Conservation (phyloP, 2,329 filamentous ascomycete genomes). For the Ophidiomyces ophidiicola region DNA sequence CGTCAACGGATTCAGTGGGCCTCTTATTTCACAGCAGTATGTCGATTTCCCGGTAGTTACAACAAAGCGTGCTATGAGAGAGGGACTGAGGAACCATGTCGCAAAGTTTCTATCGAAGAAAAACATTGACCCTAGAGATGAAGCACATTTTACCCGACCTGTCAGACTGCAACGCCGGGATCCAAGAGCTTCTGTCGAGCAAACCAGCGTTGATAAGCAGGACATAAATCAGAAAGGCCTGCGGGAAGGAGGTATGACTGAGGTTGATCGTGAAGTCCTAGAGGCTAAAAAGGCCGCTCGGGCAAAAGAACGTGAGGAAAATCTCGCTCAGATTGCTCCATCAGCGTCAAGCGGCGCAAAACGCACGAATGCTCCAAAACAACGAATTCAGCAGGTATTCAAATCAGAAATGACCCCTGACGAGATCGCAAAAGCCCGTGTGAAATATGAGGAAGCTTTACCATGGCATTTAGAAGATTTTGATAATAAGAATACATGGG, state of each 20-base stretch:
- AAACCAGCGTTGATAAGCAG: slow-evolving; percentile 33
- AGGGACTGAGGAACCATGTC: slow-evolving; percentile 73
- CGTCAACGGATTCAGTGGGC: slow-evolving; percentile 33
- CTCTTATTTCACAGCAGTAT: slow-evolving; percentile 30
- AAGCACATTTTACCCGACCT: slow-evolving; percentile 73
- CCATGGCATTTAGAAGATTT: slow-evolving; percentile 97
- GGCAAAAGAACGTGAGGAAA: slow-evolving; percentile 72
- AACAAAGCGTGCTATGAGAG: slow-evolving; percentile 66
- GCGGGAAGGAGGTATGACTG: slow-evolving; percentile 44
- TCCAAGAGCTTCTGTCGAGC: slow-evolving; percentile 47
- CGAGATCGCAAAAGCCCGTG: slow-evolving; percentile 52
- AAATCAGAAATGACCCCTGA: slow-evolving; percentile 64
- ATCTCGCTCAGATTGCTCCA: slow-evolving; percentile 86
- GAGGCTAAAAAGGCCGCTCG: slow-evolving; percentile 58
- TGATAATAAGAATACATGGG: slow-evolving; percentile 88
- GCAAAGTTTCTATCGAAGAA: slow-evolving; percentile 63
- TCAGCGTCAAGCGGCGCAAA: slow-evolving; percentile 57
- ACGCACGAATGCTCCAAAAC: slow-evolving; percentile 53
- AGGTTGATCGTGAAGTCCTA: slow-evolving; percentile 49
- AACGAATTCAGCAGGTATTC: slow-evolving; percentile 78
- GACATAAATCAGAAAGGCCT: slow-evolving; percentile 40
- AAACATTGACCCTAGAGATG: slow-evolving; percentile 56
- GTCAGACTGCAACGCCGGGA: slow-evolving; percentile 83
- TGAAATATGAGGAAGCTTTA: slow-evolving; percentile 83
- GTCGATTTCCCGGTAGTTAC: slow-evolving; percentile 61